phyloP scores from a whole-genome alignment of 352 stramenopile species.

The Aphanomyces stellatus region DNA sequence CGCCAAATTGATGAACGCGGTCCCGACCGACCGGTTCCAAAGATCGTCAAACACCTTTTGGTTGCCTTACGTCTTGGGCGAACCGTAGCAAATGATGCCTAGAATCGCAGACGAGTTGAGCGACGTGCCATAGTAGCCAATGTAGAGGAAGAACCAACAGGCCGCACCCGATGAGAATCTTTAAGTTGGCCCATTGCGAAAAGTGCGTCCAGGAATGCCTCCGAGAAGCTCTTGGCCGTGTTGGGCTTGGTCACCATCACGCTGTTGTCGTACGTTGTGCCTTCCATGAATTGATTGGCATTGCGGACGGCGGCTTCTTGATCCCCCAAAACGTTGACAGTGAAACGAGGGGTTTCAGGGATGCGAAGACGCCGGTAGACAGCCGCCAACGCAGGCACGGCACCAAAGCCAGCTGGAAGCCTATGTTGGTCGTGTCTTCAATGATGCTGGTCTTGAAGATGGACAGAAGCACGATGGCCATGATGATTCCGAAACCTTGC shows the following conservation, averaged over 20 bases:
- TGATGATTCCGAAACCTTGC: constrained; percentile 41
- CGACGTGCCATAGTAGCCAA: constrained; percentile 51
- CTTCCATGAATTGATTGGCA: constrained; percentile 28
- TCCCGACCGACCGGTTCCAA: constrained; percentile 36
- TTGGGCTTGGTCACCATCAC: constrained; percentile 33
- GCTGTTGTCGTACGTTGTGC: constrained; percentile 23
- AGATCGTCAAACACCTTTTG: constrained; percentile 39
- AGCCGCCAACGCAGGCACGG: constrained; percentile 28
- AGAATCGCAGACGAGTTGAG: constrained; percentile 42
- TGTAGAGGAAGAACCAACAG: constrained; percentile 53
- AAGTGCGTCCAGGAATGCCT: constrained; percentile 31
- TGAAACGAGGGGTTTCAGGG: constrained; percentile 34
- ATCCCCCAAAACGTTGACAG: constrained; percentile 38
- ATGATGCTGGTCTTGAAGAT: constrained; percentile 27
- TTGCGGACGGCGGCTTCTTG: constrained; percentile 26
- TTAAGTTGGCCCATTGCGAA: constrained; percentile 30
- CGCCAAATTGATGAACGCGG: constrained; percentile 37
- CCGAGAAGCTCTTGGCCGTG: constrained; percentile 35
- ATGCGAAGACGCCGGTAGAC: constrained; percentile 45
- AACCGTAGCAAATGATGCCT: constrained; percentile 35
- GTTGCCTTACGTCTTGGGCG: constrained; percentile 28
- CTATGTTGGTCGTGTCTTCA: constrained; percentile 31
- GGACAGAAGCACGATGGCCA: constrained; percentile 30
- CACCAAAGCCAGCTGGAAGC: constrained; percentile 34
- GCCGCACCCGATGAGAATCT: constrained; percentile 17